Conservation (phyloP, 768 basidiomycete species). For the Thelephora ganbajun region DNA sequence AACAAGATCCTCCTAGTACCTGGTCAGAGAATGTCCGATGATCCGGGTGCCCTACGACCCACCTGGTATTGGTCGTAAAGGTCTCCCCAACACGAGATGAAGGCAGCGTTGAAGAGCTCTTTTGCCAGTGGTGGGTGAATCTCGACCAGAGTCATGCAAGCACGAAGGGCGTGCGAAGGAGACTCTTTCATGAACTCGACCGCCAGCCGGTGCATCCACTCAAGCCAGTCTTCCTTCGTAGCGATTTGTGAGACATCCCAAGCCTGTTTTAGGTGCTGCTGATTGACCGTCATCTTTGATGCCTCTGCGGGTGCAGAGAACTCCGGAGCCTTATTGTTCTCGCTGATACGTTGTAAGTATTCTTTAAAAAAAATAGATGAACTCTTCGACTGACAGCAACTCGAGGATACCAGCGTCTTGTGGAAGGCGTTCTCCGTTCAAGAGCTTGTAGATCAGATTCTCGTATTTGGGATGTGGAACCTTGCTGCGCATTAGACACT, state of each 20-base stretch:
- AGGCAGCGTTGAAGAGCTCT: slow-evolving; percentile 95
- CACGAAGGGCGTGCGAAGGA: slow-evolving; percentile 93
- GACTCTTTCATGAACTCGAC: slow-evolving; percentile 98
- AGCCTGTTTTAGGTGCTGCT: slow-evolving; percentile 91
- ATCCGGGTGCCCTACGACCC: slow-evolving; percentile 8
- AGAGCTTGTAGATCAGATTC: slow-evolving; percentile 70
- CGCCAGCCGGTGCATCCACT: slow-evolving; percentile 88
- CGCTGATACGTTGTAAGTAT: slow-evolving; percentile 27
- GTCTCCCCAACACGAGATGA: slow-evolving; percentile 94
- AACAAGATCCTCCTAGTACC: slow-evolving; percentile 78
- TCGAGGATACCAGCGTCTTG: slow-evolving; percentile 70
- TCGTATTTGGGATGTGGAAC: slow-evolving; percentile 81
- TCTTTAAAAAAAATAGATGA: slow-evolving; percentile 1
- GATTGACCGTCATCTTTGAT: slow-evolving; percentile 85
- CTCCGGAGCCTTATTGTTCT: slow-evolving; percentile 50
- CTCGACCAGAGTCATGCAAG: slow-evolving; percentile 89
- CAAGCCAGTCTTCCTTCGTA: slow-evolving; percentile 81
- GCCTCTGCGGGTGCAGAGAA: slow-evolving; percentile 71
- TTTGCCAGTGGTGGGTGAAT: slow-evolving; percentile 82
- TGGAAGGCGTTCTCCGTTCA: slow-evolving; percentile 85
- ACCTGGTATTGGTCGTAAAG: slow-evolving; percentile 96
- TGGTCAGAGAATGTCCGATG: neutral
- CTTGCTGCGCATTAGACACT: slow-evolving; percentile 67
- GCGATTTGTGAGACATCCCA: slow-evolving; percentile 79
- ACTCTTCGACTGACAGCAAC: slow-evolving; percentile 12